These are phyloP conservation scores for Triticum dicoccoides DNA, from an alignment of 176 grass and related monocot species.

Conservation along the genomic window DNA sequence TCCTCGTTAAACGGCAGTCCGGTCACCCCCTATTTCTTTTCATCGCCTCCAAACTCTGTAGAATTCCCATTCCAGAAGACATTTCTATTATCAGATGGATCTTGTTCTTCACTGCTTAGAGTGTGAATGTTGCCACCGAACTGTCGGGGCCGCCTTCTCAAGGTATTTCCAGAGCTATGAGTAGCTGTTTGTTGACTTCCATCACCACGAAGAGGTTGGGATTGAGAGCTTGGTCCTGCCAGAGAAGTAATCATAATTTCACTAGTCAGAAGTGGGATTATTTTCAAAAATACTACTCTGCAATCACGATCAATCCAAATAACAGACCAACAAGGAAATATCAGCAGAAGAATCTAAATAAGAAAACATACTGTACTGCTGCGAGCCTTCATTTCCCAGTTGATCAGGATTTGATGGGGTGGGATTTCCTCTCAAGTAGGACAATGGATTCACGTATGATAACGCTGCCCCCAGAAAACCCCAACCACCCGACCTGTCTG, in stretches of 20 bases:
- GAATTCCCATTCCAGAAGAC: slow-evolving; percentile 99
- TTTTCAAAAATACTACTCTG: background rate
- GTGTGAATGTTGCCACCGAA: slow-evolving; percentile 90
- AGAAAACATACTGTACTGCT: slow-evolving; percentile 47
- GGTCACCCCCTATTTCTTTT: slow-evolving; percentile 41
- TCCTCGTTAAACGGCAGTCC: background rate
- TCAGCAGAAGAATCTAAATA: background rate
- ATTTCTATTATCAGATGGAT: slow-evolving; percentile 58
- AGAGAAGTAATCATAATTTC: background rate
- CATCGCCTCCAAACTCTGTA: slow-evolving; percentile 83
- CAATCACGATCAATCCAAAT: background rate
- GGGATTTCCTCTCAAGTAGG: slow-evolving; percentile 59
- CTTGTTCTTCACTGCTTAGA: slow-evolving; percentile 45
- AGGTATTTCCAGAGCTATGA: slow-evolving; percentile 16
- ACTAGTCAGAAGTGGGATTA: background rate
- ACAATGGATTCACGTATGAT: slow-evolving; percentile 72
- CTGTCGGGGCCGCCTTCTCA: slow-evolving; percentile 38
- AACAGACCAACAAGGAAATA: background rate
- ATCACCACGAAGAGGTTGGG: background rate
- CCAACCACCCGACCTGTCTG: slow-evolving; percentile 22
- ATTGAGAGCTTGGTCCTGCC: slow-evolving; percentile 35
- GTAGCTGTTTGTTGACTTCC: slow-evolving; percentile 23
- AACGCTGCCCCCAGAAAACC: slow-evolving; percentile 59
- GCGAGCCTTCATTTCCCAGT: slow-evolving; percentile 22
- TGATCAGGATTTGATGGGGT: slow-evolving; percentile 42